Conservation (phyloP, 2,329 filamentous ascomycete species). For the Colletotrichum brevisporum region DNA sequence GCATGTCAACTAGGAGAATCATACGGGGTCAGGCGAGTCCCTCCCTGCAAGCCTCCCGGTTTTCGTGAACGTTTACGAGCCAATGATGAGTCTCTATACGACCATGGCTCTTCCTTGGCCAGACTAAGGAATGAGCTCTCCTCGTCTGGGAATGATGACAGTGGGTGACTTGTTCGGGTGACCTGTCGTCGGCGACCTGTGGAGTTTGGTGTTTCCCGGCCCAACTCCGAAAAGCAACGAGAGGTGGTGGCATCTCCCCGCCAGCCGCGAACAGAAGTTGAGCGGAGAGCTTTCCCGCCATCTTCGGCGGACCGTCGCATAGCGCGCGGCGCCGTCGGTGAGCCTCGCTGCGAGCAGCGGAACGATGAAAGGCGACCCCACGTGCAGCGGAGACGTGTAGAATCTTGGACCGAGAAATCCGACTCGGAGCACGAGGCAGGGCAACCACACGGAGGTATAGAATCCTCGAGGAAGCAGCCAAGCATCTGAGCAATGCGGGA, state of each 20-base stretch:
- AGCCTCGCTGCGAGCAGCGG: background rate
- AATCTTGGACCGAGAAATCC: background rate
- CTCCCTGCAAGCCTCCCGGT: background rate
- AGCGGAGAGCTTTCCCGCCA: background rate
- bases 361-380: constrained; percentile 6
- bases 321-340: constrained; percentile 7
- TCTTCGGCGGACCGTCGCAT: constrained; percentile 7
- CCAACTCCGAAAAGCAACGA: background rate
- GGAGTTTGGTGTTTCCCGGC: background rate
- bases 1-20: background rate
- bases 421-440: background rate
- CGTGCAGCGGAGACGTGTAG: constrained; percentile 16
- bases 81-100: constrained; percentile 1
- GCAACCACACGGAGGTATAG: background rate
- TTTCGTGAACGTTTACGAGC: background rate
- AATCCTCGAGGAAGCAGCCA: too few species aligned
- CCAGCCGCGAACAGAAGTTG: constrained; percentile 18
- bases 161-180: background rate
- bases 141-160: constrained; percentile 3
- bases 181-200: background rate
- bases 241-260: constrained; percentile 2
- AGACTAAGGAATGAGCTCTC: background rate
- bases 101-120: background rate
- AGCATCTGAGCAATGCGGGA: constrained; percentile 3
- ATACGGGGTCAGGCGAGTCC: background rate